Evolutionary conservation across 208 protist species (phyloP).

Genomic region (Zelonia costaricensis): DNA sequence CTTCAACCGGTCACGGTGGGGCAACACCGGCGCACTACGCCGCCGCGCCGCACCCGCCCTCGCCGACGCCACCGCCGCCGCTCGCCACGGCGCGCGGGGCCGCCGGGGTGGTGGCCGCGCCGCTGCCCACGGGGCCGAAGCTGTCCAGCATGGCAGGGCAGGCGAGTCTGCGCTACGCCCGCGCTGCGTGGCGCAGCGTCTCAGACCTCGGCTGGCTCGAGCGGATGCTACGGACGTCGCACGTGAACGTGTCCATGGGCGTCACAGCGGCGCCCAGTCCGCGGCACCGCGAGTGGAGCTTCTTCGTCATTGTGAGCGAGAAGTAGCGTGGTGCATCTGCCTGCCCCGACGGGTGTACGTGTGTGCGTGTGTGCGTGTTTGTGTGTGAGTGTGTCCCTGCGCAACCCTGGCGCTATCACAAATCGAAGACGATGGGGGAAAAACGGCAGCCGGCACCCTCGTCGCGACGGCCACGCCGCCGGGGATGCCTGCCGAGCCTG

Average conservation of each 20-base stretch:
- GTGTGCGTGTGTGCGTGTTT: not conserved
- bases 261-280: conserved; percentile 20
- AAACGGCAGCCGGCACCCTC: too few relatives aligned
- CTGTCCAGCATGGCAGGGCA: conserved; percentile 8
- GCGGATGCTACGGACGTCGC: conserved; percentile 29
- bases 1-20: too few relatives aligned
- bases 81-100: not conserved
- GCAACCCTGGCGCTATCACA: too few relatives aligned
- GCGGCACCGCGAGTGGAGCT: conserved; percentile 25
- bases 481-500: too few relatives aligned
- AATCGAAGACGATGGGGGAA: not conserved
- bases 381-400: not conserved
- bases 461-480: too few relatives aligned
- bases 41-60: too few relatives aligned
- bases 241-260: conserved; percentile 62
- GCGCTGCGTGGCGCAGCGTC: conserved; percentile 7
- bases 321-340: too few relatives aligned
- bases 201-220: conserved; percentile 36
- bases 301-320: conserved; percentile 44
- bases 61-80: not conserved
- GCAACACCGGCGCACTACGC: too few relatives aligned
- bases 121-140: not conserved
- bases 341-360: not conserved
- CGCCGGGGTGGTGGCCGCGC: not conserved
- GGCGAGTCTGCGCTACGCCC: conserved; percentile 12